Evolutionary conservation across 2,329 filamentous ascomycete genomes (phyloP), one percentile per base, ranked within the genome.

Genomic region (Clarireedia homoeocarpa): DNA sequence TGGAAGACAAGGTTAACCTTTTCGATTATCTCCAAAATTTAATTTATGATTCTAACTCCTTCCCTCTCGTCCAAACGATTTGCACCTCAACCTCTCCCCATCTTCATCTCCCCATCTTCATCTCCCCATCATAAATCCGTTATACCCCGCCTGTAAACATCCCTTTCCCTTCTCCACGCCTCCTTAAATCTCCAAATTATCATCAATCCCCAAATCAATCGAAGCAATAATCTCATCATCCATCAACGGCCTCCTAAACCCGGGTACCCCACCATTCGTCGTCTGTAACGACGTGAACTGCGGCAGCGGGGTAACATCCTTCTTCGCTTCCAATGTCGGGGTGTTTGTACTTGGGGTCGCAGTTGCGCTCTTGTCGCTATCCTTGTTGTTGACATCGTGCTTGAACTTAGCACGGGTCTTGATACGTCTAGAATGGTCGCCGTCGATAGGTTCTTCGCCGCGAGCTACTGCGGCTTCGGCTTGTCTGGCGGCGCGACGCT

Each of bases 221-320:
- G 84, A 81, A 1, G 87, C 91, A 71, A 97, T 92, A 55, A 96
- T 87, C 67, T 97, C 94, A 68, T 97, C 94, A 60, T 96, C 91
- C 76, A 88, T 86, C 56, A 91, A 81, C 30, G 86, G 85, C 72
- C 88, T 85, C 67, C 92, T 88, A 49, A 90, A 87, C 12, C 84
- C 84, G 3, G 82, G 79, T 58, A 85, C 71, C 12, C 71, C 70
- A 65, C 80, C 83, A 71, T 80, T 82, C 48, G 59, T 58, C 48
- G 59, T 62, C 48, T 61, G 67, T 53, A 62, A 62, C 62, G 55
- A 69, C 77, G 77, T 61, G 79, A 71, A 71, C 58, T 83, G 77
- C 40, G 79, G 74, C 57, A 79, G 74, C 66, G 76, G 64, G 5
- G 68, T 66, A 39, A 70, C 66, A 61, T 74, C 74, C 49, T 72